Conservation (phyloP, 495 filamentous ascomycete species). For the Penicillium dipodomyicola region DNA sequence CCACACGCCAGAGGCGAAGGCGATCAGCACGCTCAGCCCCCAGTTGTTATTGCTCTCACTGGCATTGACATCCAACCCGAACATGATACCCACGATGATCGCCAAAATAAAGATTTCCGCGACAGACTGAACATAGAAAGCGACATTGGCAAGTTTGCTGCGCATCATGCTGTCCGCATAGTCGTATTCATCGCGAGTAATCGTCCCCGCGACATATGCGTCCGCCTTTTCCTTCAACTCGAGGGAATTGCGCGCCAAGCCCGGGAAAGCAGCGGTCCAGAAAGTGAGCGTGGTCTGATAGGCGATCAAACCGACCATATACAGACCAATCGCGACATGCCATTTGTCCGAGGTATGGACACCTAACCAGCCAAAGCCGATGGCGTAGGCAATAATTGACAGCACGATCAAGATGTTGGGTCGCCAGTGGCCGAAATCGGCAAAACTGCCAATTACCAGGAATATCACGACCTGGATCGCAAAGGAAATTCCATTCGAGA, state of each 20-base stretch:
- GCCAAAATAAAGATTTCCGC: slow-evolving; percentile 61
- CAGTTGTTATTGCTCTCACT: slow-evolving; percentile 61
- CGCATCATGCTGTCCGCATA: slow-evolving; percentile 61
- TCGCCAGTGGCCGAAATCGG: slow-evolving; percentile 60
- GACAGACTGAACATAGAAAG: slow-evolving; percentile 61
- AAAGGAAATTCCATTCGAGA: slow-evolving; percentile 63
- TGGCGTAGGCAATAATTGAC: slow-evolving; percentile 56
- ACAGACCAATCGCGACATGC: slow-evolving; percentile 55
- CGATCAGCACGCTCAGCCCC: slow-evolving; percentile 62
- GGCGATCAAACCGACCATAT: slow-evolving; percentile 62
- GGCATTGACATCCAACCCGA: slow-evolving; percentile 56
- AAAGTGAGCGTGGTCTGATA: slow-evolving; percentile 66
- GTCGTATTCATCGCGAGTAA: slow-evolving; percentile 59
- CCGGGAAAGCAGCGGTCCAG: slow-evolving; percentile 65
- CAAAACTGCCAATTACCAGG: slow-evolving; percentile 55
- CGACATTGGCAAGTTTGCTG: slow-evolving; percentile 56
- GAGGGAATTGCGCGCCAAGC: slow-evolving; percentile 56
- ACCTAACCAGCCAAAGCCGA: slow-evolving; percentile 64
- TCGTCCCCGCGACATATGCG: slow-evolving; percentile 48
- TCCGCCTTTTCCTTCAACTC: slow-evolving; percentile 54
- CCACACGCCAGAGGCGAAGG: slow-evolving; percentile 63
- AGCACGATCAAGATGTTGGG: slow-evolving; percentile 60
- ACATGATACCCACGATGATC: slow-evolving; percentile 62
- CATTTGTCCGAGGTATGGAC: slow-evolving; percentile 56
- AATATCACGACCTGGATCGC: slow-evolving; percentile 61